Evolutionary conservation across 2,329 filamentous ascomycete species (phyloP), one percentile per base, ranked within the genome.

Genomic region (Trichoderma breve): DNA sequence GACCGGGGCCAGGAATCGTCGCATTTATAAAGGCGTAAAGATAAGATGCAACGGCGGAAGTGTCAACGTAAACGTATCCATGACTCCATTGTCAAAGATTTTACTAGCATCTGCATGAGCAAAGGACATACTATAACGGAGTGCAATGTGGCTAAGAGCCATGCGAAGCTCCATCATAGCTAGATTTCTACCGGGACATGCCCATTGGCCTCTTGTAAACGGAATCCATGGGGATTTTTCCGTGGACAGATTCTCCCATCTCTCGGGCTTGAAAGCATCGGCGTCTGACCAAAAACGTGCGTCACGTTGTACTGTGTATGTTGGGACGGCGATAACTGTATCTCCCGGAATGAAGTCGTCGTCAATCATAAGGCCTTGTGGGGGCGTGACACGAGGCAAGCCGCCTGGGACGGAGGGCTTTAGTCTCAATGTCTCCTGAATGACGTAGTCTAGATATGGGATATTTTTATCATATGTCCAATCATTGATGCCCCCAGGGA

Each of bases 381-480:
- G 77, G 0, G 83, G 82, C 3, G 83, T 83, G 34, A 80, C 72
- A 2, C 83, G 75, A 57, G 79, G 78, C 6, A 80, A 36, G 2
- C 81, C 82, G 2, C 78, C 78, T 0, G 81, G 80, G 1, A 83
- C 79, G 1, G 83, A 75, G 1, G 83, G 82, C 58, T 81, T 76
- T 2, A 84, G 73, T 0, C 83, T 77, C 39, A 84, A 76, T 0
- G 80, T 67, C 74, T 86, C 84, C 61, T 85, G 79, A 61, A 85
- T 81, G 30, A 70, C 43, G 78, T 76, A 5, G 80, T 83, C 60
- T 81, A 77, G 76, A 2, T 74, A 73, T 4, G 67, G 67, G 15
- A 70, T 5, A 6, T 78, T 74, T 1, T 36, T 73, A 14, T 77
- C 77, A 12, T 69, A 43, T 7, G 55, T 21, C 4, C 67, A 64